A percentile compares a stretch with the other conserved stretches of the same genome.
Evolutionary conservation across 768 basidiomycete species (phyloP).

Genomic region (Boletus bicolor): DNA sequence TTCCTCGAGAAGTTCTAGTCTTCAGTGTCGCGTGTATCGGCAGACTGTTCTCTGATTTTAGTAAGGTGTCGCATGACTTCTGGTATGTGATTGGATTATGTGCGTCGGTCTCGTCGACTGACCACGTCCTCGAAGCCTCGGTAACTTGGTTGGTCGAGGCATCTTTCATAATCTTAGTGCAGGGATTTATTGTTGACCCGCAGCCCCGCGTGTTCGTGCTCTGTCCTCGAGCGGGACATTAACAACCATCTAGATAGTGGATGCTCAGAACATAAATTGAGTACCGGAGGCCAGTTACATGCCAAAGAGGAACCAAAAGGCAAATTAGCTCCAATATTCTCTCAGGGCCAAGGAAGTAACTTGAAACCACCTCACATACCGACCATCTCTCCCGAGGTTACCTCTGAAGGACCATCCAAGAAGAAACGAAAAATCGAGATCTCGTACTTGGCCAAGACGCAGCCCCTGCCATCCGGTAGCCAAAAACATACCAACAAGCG

Average conservation of each 20-base stretch:
- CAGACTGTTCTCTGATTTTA: not conserved
- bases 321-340: slow-evolving; percentile 45
- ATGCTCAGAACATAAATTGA: slow-evolving; percentile 32
- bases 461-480: not conserved
- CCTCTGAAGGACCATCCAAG: slow-evolving; percentile 14
- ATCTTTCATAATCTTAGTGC: not conserved
- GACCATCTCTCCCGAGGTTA: slow-evolving; percentile 7
- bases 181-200: not conserved
- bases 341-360: slow-evolving; percentile 17
- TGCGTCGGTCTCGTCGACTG: not conserved
- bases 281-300: not conserved
- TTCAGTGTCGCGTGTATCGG: not conserved
- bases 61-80: slow-evolving; percentile 6
- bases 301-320: slow-evolving; percentile 16
- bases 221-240: slow-evolving; percentile 41
- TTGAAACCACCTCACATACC: slow-evolving; percentile 9
- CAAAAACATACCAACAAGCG: slow-evolving; percentile 25
- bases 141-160: slow-evolving; percentile 26
- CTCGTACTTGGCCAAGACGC: slow-evolving; percentile 5
- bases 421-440: slow-evolving; percentile 31
- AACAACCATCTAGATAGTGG: slow-evolving; percentile 51
- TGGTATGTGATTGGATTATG: slow-evolving; percentile 9
- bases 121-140: slow-evolving; percentile 5
- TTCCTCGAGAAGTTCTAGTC: not conserved
- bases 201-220: slow-evolving; percentile 49